Evolutionary conservation across 2,329 filamentous ascomycete genomes (phyloP).

Genomic region (Neopestalotiopsis rosae): DNA sequence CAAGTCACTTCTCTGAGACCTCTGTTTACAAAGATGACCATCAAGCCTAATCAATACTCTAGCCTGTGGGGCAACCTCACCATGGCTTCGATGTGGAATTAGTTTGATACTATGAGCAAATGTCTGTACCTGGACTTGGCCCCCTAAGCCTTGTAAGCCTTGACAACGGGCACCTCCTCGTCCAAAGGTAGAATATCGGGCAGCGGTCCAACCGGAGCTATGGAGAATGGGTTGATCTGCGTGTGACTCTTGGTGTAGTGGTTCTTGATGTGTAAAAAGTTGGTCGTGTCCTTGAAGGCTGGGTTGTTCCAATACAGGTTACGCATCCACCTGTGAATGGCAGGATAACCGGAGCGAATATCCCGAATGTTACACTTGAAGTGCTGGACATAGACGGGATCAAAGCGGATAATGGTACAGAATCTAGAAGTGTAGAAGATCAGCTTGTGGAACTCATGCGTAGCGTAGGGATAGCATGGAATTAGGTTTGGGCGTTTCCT

Average conservation of each 20-base stretch:
- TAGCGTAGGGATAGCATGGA: neutral
- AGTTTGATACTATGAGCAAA: too few species aligned
- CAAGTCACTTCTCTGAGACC: neutral
- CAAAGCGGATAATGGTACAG: conserved; percentile 38
- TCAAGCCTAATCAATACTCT: neutral
- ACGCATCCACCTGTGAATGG: conserved; percentile 80
- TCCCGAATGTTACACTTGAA: conserved; percentile 88
- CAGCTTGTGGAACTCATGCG: neutral
- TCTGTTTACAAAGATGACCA: neutral
- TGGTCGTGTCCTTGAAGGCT: conserved; percentile 81
- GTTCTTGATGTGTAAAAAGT: conserved; percentile 95
- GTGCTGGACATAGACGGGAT: conserved; percentile 81
- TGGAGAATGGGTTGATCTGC: conserved; percentile 71
- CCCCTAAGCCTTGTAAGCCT: neutral
- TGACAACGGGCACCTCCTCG: conserved; percentile 73
- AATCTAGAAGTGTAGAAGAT: conserved; percentile 25
- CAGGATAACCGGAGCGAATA: conserved; percentile 83
- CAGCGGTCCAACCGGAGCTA: conserved; percentile 84
- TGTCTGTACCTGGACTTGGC: too few species aligned
- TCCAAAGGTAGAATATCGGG: conserved; percentile 80
- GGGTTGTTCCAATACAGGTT: conserved; percentile 82
- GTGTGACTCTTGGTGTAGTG: conserved; percentile 67
- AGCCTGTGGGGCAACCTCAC: too few species aligned
- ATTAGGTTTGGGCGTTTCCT: too few species aligned
- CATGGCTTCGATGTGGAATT: too few species aligned